Conservation (phyloP, 169 alveolate species). For the Haemoproteus tartakovskyi region DNA sequence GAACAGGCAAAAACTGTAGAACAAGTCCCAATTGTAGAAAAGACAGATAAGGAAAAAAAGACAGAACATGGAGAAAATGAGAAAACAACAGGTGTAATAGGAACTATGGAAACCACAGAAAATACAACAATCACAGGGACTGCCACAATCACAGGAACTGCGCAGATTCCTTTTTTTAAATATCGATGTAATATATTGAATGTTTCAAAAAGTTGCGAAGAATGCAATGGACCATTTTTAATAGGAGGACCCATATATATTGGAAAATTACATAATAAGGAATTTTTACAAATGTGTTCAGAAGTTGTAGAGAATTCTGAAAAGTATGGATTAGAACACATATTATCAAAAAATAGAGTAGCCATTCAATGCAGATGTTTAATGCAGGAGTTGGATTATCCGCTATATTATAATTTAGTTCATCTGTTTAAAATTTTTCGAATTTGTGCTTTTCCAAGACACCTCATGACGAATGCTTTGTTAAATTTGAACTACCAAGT, state of each 20-base stretch:
- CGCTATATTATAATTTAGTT: constrained; percentile 58
- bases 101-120: neutral
- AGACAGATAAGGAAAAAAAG: neutral
- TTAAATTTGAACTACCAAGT: constrained; percentile 83
- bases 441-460: constrained; percentile 46
- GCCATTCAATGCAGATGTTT: constrained; percentile 48
- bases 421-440: constrained; percentile 43
- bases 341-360: constrained; percentile 47
- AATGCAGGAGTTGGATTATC: constrained; percentile 45
- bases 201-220: constrained; percentile 71
- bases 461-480: constrained; percentile 46
- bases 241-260: constrained; percentile 83
- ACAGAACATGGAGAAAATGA: neutral
- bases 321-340: constrained; percentile 26
- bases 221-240: constrained; percentile 80
- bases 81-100: neutral
- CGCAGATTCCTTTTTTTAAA: neutral
- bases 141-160: neutral
- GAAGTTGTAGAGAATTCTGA: constrained; percentile 23
- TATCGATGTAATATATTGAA: constrained; percentile 31
- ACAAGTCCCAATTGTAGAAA: neutral
- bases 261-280: constrained; percentile 76
- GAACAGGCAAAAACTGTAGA: neutral
- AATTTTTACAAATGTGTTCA: constrained; percentile 69
- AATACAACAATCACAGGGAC: too few relatives aligned